Evolutionary conservation across 441 rosid genomes (phyloP).

Genomic region (Monsonia emarginata): DNA sequence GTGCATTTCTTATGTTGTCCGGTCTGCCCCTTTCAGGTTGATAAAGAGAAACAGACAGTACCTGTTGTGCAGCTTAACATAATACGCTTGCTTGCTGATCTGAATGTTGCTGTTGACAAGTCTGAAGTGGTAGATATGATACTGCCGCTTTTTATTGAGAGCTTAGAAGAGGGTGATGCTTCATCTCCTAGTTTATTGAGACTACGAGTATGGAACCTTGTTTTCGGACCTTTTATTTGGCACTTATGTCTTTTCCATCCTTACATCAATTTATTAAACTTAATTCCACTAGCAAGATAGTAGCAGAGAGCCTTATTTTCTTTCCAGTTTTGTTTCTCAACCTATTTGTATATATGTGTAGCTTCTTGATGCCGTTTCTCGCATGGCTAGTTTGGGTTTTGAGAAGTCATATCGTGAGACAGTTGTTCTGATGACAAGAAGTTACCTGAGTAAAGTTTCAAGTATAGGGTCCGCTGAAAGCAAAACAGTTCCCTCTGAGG

Average conservation of each 20-base stretch:
- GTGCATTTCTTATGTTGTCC: background rate
- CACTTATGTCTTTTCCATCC: constrained; percentile 15
- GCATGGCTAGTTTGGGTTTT: constrained; percentile 88
- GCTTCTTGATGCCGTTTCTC: constrained; percentile 98
- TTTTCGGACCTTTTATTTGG: constrained; percentile 24
- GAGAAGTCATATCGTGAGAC: constrained; percentile 99
- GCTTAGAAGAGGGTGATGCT: constrained; percentile 97
- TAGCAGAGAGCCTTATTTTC: constrained; percentile 5
- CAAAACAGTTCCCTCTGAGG: constrained; percentile 75
- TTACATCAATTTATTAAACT: background rate
- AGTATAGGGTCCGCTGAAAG: constrained; percentile 77
- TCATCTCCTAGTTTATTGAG: constrained; percentile 73
- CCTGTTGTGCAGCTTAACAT: constrained; percentile 76
- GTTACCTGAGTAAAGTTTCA: constrained; percentile 75
- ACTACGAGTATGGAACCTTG: constrained; percentile 59
- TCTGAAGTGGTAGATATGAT: constrained; percentile 94
- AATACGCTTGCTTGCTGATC: constrained; percentile 80
- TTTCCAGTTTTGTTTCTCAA: constrained; percentile 19
- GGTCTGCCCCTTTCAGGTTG: constrained; percentile 51
- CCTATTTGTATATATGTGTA: constrained; percentile 31
- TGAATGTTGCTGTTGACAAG: constrained; percentile 77
- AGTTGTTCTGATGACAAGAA: constrained; percentile 92
- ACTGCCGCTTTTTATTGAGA: constrained; percentile 90
- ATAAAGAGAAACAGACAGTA: constrained; percentile 60
- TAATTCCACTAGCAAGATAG: constrained; percentile 5